A percentile compares a stretch with the other conserved stretches of the same genome.
phyloP scores from a whole-genome alignment of 2,329 filamentous ascomycete genomes.

The Aspergillus niger region DNA sequence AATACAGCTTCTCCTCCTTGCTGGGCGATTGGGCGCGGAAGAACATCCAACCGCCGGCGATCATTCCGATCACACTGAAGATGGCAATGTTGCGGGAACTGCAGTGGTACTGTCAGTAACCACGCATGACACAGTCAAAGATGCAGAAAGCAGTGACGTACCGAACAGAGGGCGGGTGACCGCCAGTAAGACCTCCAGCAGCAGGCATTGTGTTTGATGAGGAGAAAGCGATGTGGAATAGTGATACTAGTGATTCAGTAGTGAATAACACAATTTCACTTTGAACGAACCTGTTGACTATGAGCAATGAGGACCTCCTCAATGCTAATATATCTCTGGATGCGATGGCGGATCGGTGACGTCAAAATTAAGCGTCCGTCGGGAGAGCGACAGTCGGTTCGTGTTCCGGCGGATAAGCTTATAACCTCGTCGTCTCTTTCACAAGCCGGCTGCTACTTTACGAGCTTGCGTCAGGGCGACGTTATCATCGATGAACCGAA shows the following conservation, averaged over 20 bases:
- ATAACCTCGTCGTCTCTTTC: neutral
- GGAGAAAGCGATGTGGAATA: neutral
- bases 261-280: no score
- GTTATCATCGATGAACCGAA: neutral
- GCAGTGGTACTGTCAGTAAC: neutral
- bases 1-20: constrained; percentile 8
- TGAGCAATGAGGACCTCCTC: neutral
- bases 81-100: constrained; percentile 14
- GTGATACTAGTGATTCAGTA: no score
- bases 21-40: constrained; percentile 19
- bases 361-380: constrained; percentile 6
- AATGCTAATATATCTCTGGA: neutral
- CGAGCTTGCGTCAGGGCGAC: neutral
- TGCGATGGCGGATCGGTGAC: neutral
- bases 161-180: neutral
- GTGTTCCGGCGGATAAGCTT: constrained; percentile 2
- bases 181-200: neutral
- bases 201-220: neutral
- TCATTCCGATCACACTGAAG: constrained; percentile 9
- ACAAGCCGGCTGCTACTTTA: neutral
- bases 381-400: neutral
- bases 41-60: constrained; percentile 9
- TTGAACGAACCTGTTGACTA: neutral
- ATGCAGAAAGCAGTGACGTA: neutral
- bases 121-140: neutral